Evolutionary conservation across 495 filamentous ascomycete genomes (phyloP), one percentile per base, ranked within the genome.

Genomic region (Penicillium waksmanii): DNA sequence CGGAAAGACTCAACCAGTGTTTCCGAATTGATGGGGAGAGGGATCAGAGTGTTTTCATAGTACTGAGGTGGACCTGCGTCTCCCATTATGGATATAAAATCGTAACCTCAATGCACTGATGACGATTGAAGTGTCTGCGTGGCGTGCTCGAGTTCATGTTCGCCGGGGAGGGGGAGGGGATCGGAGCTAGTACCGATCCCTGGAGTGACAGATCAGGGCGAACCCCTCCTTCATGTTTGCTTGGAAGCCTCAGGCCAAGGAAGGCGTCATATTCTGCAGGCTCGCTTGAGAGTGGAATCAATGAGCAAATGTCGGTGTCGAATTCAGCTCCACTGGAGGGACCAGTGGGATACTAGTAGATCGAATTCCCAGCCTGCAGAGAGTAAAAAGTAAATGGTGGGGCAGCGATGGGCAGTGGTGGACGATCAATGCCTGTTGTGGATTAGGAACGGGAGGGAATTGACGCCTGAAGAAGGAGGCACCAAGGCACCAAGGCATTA

Each of bases 31-130:
- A 70, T 43, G 11, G 50, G 36, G n/a, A 62, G 52, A 8, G 56
- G 63, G 23, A 31, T 52, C 35, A 70, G 48, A 2, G 57, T 60
- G 49, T 73, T 70, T 48, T 66, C 38, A 51, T 66, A 70, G 57
- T 63, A 73, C 42, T 67, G 70, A 3, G 70, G 70, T 17, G 63
- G 70, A n/a, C 68, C 23, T 27, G 46, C 19, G 7, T 53, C 52
- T n/a, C 42, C 18, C 70, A 73, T 73, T 3, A 2, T 53, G 52
- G 3, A 52, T 40, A 48, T 59, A 38, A 6, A 49, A 17, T 35
- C 15, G 19, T 23, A 25, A 53, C 15, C 23, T 51, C 13, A 50
- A 40, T 50, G 33, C 15, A 55, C 46, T n/a, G 46, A 48, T 48
- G 46, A 8, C 46, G 46, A 15, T n/a, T 31, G 9, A 23, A 15